phyloP scores from a whole-genome alignment of 768 basidiomycete genomes.

The Lactarius hatsudake region DNA sequence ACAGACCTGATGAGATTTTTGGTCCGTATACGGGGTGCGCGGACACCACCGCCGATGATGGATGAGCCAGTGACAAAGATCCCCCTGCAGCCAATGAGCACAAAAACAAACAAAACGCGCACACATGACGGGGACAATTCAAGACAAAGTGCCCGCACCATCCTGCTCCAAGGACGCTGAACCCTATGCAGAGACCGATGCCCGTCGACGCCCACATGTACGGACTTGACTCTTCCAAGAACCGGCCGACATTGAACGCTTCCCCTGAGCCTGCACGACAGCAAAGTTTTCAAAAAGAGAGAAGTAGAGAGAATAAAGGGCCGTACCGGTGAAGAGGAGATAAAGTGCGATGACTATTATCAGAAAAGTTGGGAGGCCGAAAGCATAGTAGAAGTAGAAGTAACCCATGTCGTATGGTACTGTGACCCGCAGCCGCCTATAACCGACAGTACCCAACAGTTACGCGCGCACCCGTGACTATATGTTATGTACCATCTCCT shows the following conservation, averaged over 20 bases:
- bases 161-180: constrained; percentile 92
- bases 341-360: constrained; percentile 72
- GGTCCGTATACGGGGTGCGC: constrained; percentile 89
- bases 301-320: too few species aligned
- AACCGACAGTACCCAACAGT: background rate
- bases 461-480: constrained; percentile 34
- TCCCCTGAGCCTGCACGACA: constrained; percentile 68
- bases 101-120: background rate
- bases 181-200: constrained; percentile 87
- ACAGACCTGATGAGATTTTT: constrained; percentile 95
- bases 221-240: constrained; percentile 91
- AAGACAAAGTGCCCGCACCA: constrained; percentile 58
- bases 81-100: constrained; percentile 58
- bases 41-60: constrained; percentile 92
- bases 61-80: constrained; percentile 97
- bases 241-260: constrained; percentile 90
- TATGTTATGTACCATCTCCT: constrained; percentile 80
- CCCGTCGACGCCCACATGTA: constrained; percentile 91
- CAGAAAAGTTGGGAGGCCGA: constrained; percentile 68
- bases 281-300: background rate
- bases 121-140: background rate
- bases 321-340: constrained; percentile 80
- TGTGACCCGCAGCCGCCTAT: background rate
- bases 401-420: constrained; percentile 34
- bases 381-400: constrained; percentile 51